These are phyloP conservation scores for Candida dajiaensis DNA, from an alignment of 805 yeast species.

Conservation along the genomic window DNA sequence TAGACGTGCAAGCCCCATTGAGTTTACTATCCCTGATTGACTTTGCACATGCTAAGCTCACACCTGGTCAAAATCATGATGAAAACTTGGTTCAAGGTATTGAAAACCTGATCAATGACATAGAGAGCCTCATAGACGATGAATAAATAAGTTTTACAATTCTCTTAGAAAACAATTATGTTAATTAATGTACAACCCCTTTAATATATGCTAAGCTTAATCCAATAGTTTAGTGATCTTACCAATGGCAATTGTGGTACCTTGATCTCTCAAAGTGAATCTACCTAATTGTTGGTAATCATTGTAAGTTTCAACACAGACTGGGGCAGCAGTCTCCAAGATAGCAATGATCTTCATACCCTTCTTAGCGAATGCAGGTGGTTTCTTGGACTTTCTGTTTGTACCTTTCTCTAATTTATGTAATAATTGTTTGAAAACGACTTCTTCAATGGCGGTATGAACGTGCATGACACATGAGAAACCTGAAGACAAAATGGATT, in stretches of 20 bases:
- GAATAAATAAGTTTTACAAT: not conserved
- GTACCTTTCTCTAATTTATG: slow-evolving; percentile 97
- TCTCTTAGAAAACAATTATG: not conserved
- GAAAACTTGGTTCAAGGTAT: slow-evolving; percentile 67
- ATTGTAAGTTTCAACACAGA: slow-evolving; percentile 88
- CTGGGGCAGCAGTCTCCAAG: slow-evolving; percentile 78
- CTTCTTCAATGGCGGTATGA: slow-evolving; percentile 98
- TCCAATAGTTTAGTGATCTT: slow-evolving; percentile 85
- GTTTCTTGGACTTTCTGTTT: slow-evolving; percentile 90
- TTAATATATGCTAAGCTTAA: slow-evolving; percentile 7
- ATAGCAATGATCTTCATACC: slow-evolving; percentile 98
- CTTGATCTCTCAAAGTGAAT: slow-evolving; percentile 98
- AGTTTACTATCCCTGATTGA: slow-evolving; percentile 71
- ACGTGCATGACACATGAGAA: slow-evolving; percentile 98
- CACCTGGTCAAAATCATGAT: slow-evolving; percentile 64
- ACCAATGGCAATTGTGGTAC: slow-evolving; percentile 97
- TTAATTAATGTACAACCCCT: not conserved
- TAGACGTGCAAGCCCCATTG: slow-evolving; percentile 29
- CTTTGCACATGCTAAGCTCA: slow-evolving; percentile 77
- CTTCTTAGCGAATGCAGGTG: slow-evolving; percentile 97
- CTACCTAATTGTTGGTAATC: slow-evolving; percentile 97
- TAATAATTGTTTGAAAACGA: slow-evolving; percentile 68
- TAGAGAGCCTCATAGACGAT: slow-evolving; percentile 25
- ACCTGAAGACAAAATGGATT: slow-evolving; percentile 90
- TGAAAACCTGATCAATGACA: slow-evolving; percentile 45